Conservation (phyloP, 257 asterid species). For the Plantago ovata region DNA sequence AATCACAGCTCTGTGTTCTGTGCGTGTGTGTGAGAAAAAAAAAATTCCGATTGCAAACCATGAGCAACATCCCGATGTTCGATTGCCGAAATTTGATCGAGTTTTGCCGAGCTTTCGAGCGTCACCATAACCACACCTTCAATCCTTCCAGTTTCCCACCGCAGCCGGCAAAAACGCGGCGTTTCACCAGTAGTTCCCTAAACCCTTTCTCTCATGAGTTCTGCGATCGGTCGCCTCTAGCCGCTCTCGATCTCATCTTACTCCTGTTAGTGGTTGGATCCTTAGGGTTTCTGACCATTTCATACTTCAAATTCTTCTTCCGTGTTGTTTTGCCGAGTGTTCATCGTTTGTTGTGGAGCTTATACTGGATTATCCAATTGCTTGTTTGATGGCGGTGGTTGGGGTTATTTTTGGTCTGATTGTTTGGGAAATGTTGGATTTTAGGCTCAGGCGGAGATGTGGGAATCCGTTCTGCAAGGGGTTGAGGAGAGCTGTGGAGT, state of each 20-base stretch:
- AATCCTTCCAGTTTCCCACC: slow-evolving; percentile 14
- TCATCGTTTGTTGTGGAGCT: slow-evolving; percentile 25
- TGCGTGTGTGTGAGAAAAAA: too few species aligned
- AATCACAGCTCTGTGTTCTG: too few species aligned
- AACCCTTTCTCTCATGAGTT: slow-evolving; percentile 34
- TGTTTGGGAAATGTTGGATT: slow-evolving; percentile 33
- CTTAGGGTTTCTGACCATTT: slow-evolving; percentile 34
- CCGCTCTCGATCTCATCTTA: slow-evolving; percentile 44
- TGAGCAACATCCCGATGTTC: slow-evolving; percentile 44
- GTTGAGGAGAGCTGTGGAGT: slow-evolving; percentile 50
- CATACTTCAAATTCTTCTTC: slow-evolving; percentile 35
- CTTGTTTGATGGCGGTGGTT: slow-evolving; percentile 35
- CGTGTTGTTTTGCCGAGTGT: slow-evolving; percentile 24
- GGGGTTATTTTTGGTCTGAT: slow-evolving; percentile 27
- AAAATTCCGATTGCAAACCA: too few species aligned
- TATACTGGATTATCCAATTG: slow-evolving; percentile 40
- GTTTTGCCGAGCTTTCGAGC: slow-evolving; percentile 49
- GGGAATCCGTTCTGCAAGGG: slow-evolving; percentile 47
- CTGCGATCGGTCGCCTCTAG: slow-evolving; percentile 44
- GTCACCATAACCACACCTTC: slow-evolving; percentile 22
- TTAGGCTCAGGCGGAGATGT: slow-evolving; percentile 48
- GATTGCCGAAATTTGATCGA: slow-evolving; percentile 60
- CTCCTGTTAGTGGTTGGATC: slow-evolving; percentile 36
- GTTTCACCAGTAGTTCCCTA: slow-evolving; percentile 22
- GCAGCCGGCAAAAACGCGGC: slow-evolving; percentile 25